A percentile compares a stretch with the other conserved stretches of the same genome.
phyloP scores from a whole-genome alignment of 257 asterid genomes.

The Henckelia pumila region DNA sequence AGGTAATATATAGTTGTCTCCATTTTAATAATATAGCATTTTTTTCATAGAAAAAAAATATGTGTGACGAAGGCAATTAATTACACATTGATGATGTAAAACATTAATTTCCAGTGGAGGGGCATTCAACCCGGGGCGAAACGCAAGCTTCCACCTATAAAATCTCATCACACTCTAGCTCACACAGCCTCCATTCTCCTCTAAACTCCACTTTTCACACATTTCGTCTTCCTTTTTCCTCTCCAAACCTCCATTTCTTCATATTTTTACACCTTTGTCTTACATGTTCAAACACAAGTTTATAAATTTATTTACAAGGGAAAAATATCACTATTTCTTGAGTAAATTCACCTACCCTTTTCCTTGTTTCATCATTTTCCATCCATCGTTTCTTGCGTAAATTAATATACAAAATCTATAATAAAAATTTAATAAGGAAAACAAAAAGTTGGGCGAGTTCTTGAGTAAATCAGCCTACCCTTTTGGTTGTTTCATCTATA shows the following conservation, averaged over 20 bases:
- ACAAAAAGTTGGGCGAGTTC: neutral
- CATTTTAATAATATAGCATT: too few relatives aligned
- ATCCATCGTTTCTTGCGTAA: neutral
- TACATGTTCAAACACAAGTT: neutral
- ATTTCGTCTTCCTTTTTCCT: constrained; percentile 11
- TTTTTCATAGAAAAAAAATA: too few relatives aligned
- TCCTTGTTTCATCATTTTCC: neutral
- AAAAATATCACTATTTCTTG: too few relatives aligned
- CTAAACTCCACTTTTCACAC: constrained; percentile 29
- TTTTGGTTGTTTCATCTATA: neutral
- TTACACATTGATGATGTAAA: neutral
- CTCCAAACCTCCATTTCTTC: constrained; percentile 8
- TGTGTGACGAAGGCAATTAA: neutral
- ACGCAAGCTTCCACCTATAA: constrained; percentile 60
- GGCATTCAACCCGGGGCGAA: constrained; percentile 62
- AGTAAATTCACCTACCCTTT: neutral
- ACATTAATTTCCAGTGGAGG: constrained; percentile 23
- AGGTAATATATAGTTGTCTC: too few relatives aligned
- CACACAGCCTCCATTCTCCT: constrained; percentile 35
- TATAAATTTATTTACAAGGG: neutral
- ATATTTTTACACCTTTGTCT: constrained; percentile 4
- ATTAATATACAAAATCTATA: too few relatives aligned
- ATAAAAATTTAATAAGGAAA: neutral
- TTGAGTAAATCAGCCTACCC: neutral
- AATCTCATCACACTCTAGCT: constrained; percentile 36